Conservation (phyloP, 331 rosid species). For the Phaseolus coccineus region DNA sequence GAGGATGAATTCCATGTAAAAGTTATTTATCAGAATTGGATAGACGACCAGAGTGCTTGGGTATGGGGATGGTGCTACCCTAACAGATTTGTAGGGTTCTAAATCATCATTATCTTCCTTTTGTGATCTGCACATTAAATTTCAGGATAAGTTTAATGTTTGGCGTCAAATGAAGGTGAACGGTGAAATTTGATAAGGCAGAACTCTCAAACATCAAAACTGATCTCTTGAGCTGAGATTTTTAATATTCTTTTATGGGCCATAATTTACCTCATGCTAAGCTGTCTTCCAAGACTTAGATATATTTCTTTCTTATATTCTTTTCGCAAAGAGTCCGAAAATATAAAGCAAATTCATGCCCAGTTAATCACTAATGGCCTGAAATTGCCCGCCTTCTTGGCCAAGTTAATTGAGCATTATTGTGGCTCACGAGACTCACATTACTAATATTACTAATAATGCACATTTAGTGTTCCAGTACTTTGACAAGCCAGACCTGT, state of each 20-base stretch:
- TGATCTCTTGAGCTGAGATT: not conserved
- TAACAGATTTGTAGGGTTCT: slow-evolving; percentile 13
- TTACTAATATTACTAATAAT: slow-evolving; percentile 42
- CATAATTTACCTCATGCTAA: slow-evolving; percentile 49
- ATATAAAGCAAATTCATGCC: slow-evolving; percentile 68
- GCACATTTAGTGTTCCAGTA: slow-evolving; percentile 61
- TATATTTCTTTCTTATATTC: slow-evolving; percentile 53
- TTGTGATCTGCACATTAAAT: not conserved
- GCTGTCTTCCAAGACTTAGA: slow-evolving; percentile 54
- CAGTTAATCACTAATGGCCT: slow-evolving; percentile 69
- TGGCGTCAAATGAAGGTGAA: slow-evolving; percentile 5
- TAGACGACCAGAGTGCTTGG: slow-evolving; percentile 13
- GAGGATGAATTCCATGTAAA: slow-evolving; percentile 9
- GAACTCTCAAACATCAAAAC: not conserved
- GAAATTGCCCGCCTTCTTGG: slow-evolving; percentile 53
- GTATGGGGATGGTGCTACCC: slow-evolving; percentile 17
- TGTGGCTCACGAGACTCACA: slow-evolving; percentile 49
- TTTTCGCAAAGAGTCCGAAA: slow-evolving; percentile 49
- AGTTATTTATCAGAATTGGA: not conserved
- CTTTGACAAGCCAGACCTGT: slow-evolving; percentile 49
- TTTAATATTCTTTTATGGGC: not conserved
- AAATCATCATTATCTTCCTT: slow-evolving; percentile 5
- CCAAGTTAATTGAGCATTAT: slow-evolving; percentile 65
- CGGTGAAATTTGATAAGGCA: not conserved
- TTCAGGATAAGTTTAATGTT: not conserved